Evolutionary conservation across 2,329 filamentous ascomycete genomes (phyloP), one percentile per base, ranked within the genome.

Genomic region (Monilinia vaccinii-corymbosi): DNA sequence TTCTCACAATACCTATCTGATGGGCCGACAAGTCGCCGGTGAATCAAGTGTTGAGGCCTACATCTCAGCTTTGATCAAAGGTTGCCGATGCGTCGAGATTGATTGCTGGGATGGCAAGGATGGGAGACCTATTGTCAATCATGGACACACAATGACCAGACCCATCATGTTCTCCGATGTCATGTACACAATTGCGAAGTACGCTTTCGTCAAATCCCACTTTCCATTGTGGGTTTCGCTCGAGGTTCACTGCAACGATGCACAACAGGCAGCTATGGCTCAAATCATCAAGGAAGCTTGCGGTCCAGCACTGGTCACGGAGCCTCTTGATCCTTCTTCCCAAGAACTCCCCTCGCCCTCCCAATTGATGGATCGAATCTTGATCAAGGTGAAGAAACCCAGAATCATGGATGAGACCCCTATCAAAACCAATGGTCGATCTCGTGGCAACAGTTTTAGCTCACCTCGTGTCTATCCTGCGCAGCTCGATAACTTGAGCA

Each of bases 41-140:
- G 83, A 89, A 48, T 97, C 94, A 2, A 97, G 92, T 70, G 89
- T 95, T 2, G 94, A 99, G 73, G 91, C 91, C 47, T 99, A 99
- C 75, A 95, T 97, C 67, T 85, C 86, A 10, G 90, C 92, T 3
- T 81, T 99, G 8, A 86, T 89, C 64, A 87, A 89, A 62, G 92
- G 92, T 10, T 99, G 94, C 72, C 88, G 94, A 53, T 97, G 94
- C 73, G 87, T 99, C 49, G 94, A 99, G 75, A 91, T 99, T 56
- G 94, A 99, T 74, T 97, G 93, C 74, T 99, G 94, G 94, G 91
- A 99, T 73, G 94, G 94, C 18, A 81, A 83, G 56, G 88, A 96
- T 71, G 91, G 90, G 68, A 28, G 56, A 32, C 94, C 94, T 0
- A 84, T 91, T 57, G 94, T 99, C 36, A 91, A 90, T 63, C 94